Conservation (phyloP, 2,329 filamentous ascomycete genomes). For the Lasiodiplodia theobromae region DNA sequence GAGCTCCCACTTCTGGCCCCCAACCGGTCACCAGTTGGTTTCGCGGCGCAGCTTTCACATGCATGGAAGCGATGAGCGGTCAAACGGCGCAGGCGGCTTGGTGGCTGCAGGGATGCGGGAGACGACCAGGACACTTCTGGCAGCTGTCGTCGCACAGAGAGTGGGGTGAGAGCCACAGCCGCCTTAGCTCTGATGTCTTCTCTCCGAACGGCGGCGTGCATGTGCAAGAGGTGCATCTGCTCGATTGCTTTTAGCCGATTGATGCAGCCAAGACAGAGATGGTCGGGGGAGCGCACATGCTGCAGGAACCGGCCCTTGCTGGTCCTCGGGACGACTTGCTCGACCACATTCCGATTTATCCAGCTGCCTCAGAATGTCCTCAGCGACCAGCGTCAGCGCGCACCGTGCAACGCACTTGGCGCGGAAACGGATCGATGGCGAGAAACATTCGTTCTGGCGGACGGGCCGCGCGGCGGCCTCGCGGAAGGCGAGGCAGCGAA, state of each 20-base stretch:
- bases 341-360: conserved; percentile 15
- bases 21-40: conserved; percentile 1
- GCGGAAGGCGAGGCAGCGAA: conserved; percentile 14
- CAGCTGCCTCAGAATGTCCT: not conserved
- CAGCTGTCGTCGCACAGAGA: conserved; percentile 7
- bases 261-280: conserved; percentile 3
- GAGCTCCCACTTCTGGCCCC: conserved; percentile 18
- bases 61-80: conserved; percentile 25
- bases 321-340: conserved; percentile 13
- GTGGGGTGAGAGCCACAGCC: conserved; percentile 21
- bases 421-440: not conserved
- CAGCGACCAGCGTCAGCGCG: not conserved
- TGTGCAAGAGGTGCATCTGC: conserved; percentile 21
- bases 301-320: conserved; percentile 26
- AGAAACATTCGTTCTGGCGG: conserved; percentile 7
- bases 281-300: conserved; percentile 6
- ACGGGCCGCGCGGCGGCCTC: conserved; percentile 14
- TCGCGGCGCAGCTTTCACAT: conserved; percentile 16
- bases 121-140: not conserved
- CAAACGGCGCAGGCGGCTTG: conserved; percentile 9
- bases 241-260: conserved; percentile 1
- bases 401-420: not conserved
- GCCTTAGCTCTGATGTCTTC: not conserved
- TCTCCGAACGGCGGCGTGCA: conserved; percentile 1
- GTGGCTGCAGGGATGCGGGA: conserved; percentile 4